phyloP scores from a whole-genome alignment of 2,329 filamentous ascomycete species.

The Xylariaceae sp. region DNA sequence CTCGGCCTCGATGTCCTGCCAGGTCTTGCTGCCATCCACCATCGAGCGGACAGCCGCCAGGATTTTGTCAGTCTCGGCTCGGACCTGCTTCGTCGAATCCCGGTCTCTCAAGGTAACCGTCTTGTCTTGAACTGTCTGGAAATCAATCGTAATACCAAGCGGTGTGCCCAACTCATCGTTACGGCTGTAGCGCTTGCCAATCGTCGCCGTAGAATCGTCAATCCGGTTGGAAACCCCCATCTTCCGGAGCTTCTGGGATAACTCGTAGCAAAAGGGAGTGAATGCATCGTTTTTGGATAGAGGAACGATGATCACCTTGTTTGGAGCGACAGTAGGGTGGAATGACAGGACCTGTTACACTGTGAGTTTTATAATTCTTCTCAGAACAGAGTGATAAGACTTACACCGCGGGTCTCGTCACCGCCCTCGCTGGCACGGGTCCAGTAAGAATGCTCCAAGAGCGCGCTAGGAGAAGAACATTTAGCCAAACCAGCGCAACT shows the following conservation, averaged over 20 bases:
- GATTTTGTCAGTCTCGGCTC: slow-evolving; percentile 76
- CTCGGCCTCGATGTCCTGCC: slow-evolving; percentile 67
- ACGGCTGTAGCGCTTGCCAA: slow-evolving; percentile 89
- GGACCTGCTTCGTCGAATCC: slow-evolving; percentile 86
- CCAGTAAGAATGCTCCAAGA: slow-evolving; percentile 97
- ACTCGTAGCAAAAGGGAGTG: slow-evolving; percentile 66
- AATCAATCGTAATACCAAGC: slow-evolving; percentile 90
- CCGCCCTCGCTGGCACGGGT: slow-evolving; percentile 61
- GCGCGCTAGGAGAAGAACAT: slow-evolving; percentile 40
- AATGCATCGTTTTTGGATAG: slow-evolving; percentile 79
- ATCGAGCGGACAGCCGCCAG: slow-evolving; percentile 60
- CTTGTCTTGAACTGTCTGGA: slow-evolving; percentile 86
- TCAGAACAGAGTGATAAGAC: slow-evolving; percentile 29
- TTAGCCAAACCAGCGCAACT: slow-evolving; percentile 5
- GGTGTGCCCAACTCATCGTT: slow-evolving; percentile 96
- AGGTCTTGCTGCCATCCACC: slow-evolving; percentile 50
- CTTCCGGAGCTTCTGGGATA: slow-evolving; percentile 72
- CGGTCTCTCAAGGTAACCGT: slow-evolving; percentile 85
- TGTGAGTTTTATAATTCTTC: slow-evolving; percentile 4
- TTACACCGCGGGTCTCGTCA: slow-evolving; percentile 81
- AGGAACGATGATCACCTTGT: slow-evolving; percentile 89
- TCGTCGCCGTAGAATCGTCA: slow-evolving; percentile 85
- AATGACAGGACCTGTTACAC: slow-evolving; percentile 62
- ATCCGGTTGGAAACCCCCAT: slow-evolving; percentile 77
- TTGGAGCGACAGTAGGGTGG: slow-evolving; percentile 75